These are phyloP conservation scores for Vavraia culicis DNA, from an alignment of 371 early-diverging fungal species.

Conservation along the genomic window DNA sequence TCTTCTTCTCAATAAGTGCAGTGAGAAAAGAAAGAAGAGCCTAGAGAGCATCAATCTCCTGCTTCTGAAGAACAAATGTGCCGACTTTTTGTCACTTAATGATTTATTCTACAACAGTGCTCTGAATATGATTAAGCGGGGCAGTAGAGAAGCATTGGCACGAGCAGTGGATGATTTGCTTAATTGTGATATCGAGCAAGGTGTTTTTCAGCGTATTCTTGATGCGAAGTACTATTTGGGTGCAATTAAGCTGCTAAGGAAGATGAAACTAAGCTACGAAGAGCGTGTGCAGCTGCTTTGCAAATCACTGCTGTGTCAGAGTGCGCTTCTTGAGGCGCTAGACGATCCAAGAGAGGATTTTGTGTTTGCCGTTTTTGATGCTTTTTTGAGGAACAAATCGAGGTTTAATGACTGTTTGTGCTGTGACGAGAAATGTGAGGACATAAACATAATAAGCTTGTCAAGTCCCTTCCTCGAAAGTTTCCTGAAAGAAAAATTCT, in stretches of 20 bases:
- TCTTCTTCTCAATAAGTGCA: too few species aligned
- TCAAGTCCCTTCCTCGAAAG: slow-evolving; percentile 9
- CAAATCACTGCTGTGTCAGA: slow-evolving; percentile 17
- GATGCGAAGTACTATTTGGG: slow-evolving; percentile 11
- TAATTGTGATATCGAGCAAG: too few species aligned
- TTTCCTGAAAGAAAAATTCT: slow-evolving; percentile 27
- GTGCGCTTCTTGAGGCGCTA: slow-evolving; percentile 19
- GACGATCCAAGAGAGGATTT: slow-evolving; percentile 28
- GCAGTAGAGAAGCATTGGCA: too few species aligned
- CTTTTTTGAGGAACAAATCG: slow-evolving; percentile 14
- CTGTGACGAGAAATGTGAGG: slow-evolving; percentile 2
- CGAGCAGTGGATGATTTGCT: too few species aligned
- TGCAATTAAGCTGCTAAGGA: slow-evolving; percentile 19
- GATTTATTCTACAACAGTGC: too few species aligned
- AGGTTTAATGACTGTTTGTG: slow-evolving; percentile 3
- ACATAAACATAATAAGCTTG: slow-evolving; percentile 7
- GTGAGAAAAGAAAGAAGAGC: too few species aligned
- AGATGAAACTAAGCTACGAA: slow-evolving; percentile 12
- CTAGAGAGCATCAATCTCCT: too few species aligned
- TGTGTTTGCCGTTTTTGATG: slow-evolving; percentile 33
- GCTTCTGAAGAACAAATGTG: too few species aligned
- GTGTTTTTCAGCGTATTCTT: too few species aligned
- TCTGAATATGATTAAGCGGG: too few species aligned
- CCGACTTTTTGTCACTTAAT: too few species aligned
- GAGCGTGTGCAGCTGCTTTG: slow-evolving; percentile 4